A percentile compares a stretch with the other conserved stretches of the same genome.
Conservation (phyloP, 208 protist genomes). For the Crithidia bombi region DNA sequence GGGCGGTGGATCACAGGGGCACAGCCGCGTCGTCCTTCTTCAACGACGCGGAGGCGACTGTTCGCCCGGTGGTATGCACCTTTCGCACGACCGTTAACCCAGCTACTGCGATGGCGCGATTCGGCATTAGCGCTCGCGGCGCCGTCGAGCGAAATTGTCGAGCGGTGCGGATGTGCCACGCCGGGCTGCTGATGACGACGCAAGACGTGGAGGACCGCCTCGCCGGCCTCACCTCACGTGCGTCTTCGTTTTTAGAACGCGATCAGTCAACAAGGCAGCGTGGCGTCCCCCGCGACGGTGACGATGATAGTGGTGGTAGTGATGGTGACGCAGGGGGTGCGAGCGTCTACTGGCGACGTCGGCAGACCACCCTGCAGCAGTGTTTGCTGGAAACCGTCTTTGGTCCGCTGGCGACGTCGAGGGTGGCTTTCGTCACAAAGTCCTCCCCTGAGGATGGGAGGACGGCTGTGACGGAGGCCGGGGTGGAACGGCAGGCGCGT, state of each 20-base stretch:
- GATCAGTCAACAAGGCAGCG: no score
- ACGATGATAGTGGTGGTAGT: no score
- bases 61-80: neutral
- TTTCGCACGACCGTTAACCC: neutral
- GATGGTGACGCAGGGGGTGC: neutral
- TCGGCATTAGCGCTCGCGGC: neutral
- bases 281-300: no score
- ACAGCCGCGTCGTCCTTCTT: neutral
- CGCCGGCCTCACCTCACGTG: neutral
- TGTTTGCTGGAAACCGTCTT: neutral
- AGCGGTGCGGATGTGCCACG: slow-evolving; percentile 13
- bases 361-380: neutral
- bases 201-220: slow-evolving; percentile 8
- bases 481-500: slow-evolving; percentile 16
- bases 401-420: neutral
- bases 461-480: neutral
- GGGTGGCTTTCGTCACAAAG: neutral
- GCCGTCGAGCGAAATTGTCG: neutral
- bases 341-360: neutral
- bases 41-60: neutral
- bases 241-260: no score
- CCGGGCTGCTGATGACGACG: slow-evolving; percentile 11
- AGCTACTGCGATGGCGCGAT: no score
- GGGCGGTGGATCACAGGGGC: neutral
- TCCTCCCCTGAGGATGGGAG: neutral